Percentiles rank a stretch among this genome's conserved stretches.
Evolutionary conservation across 805 yeast species (phyloP).

Genomic region (Pichia heedii): DNA sequence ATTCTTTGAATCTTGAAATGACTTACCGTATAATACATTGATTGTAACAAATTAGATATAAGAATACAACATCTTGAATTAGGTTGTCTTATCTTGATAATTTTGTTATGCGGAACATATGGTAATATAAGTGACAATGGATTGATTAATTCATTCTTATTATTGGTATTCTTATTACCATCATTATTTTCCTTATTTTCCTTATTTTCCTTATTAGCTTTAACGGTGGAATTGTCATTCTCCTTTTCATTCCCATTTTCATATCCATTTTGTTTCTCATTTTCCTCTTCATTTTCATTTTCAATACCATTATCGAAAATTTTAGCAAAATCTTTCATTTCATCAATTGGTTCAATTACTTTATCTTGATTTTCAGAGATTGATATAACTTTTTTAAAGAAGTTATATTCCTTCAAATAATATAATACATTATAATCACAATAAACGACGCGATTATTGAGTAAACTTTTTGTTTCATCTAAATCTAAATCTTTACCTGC

Average conservation of each 20-base stretch:
- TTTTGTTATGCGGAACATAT: constrained; percentile 20
- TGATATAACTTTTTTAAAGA: constrained; percentile 3
- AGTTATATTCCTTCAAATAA: constrained; percentile 17
- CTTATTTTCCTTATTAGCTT: no score
- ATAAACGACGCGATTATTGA: constrained; percentile 24
- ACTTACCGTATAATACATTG: constrained; percentile 45
- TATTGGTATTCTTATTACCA: not conserved
- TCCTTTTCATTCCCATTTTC: no score
- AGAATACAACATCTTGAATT: constrained; percentile 38
- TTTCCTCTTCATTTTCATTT: constrained; percentile 9
- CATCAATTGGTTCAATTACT: constrained; percentile 7
- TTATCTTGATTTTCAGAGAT: constrained; percentile 6
- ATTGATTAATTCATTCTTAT: not conserved
- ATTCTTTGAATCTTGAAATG: constrained; percentile 68
- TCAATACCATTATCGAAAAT: constrained; percentile 14
- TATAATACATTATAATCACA: constrained; percentile 25
- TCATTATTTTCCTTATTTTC: no score
- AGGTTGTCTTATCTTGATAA: constrained; percentile 15
- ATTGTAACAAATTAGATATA: constrained; percentile 42
- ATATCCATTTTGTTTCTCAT: no score
- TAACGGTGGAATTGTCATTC: no score
- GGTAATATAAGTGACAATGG: constrained; percentile 21
- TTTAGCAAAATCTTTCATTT: constrained; percentile 9
- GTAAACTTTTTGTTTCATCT: constrained; percentile 19
- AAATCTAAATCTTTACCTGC: constrained; percentile 19